Percentiles rank a stretch among this genome's conserved stretches.
These are phyloP conservation scores for Colletotrichum gloeosporioides DNA, from an alignment of 2,329 filamentous ascomycete genomes.

Conservation along the genomic window DNA sequence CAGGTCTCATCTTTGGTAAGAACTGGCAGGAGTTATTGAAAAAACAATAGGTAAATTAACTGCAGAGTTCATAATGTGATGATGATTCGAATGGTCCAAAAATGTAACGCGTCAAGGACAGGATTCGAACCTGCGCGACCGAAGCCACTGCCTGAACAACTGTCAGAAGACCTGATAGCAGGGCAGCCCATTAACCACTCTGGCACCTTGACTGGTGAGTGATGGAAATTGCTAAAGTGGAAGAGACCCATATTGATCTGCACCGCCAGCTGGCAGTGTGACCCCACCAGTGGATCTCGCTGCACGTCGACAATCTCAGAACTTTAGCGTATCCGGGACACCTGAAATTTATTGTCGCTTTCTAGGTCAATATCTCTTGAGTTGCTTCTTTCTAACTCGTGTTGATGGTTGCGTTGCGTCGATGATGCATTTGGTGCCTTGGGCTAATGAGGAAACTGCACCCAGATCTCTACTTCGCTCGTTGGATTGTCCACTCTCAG, in stretches of 20 bases:
- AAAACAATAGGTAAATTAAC: no score
- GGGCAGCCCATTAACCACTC: slow-evolving; percentile 9
- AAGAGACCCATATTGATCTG: neutral
- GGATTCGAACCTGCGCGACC: slow-evolving; percentile 7
- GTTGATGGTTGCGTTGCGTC: rapidly evolving
- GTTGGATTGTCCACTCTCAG: neutral
- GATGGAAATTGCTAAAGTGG: rapidly evolving
- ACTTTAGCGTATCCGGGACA: neutral
- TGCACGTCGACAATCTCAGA: neutral
- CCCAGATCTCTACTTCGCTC: rapidly evolving
- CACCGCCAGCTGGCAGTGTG: neutral
- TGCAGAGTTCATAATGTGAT: no score
- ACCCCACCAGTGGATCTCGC: neutral
- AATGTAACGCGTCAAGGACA: neutral
- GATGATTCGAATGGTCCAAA: neutral
- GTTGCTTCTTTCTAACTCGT: rapidly evolving
- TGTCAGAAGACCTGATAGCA: neutral
- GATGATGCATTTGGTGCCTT: neutral
- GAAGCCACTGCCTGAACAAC: neutral
- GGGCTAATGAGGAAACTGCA: rapidly evolving
- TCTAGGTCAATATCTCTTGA: rapidly evolving
- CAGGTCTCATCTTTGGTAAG: no score
- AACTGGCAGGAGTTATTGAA: no score
- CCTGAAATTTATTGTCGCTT: rapidly evolving
- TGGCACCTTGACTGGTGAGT: neutral